Base-by-base conservation (phyloP, 2,329 filamentous ascomycete genomes). In the Bipolaris cookei region DNA sequence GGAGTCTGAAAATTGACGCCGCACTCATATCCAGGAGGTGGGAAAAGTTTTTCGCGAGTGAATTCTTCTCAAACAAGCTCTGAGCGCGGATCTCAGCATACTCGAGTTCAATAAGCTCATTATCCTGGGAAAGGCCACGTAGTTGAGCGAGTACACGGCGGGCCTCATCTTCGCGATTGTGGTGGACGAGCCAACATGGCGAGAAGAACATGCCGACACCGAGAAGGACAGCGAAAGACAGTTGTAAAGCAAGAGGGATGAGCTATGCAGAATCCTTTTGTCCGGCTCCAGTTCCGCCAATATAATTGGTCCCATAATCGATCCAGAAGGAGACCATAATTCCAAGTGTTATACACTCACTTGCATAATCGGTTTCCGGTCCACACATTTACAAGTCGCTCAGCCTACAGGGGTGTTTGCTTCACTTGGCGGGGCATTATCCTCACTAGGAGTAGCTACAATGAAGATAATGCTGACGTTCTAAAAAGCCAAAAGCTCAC, bases 11-110 rank as follows among this genome's bases (percentile, higher is more conserved):
- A 83, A 71, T 88, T 88, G 54, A 84, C 81, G 84, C 0, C 80
- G 76, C 61, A 0, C 85, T 89, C 52, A 82, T 81, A 53, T 87
- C 82, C 2, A 82, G 79, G 7, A 90, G 77, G 30, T 88, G 79
- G 0, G 90, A 90, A 73, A 90, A 91, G 32, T 87, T 81, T 62
- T 89, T 86, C 0, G 84, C 84, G 1, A 88, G 81, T 0, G 85
- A 86, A 32, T 86, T 84, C 77, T 92, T 90, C 76, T 93, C 90
- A 62, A 93, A 94, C 5, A 90, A 75, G 0, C 86, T 87, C 73
- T 91, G 88, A 0, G 90, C 89, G 73, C 90, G 90, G 77, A 94
- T 93, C 72, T 93, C 90, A 10, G 91, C 83, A 69, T 89, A 91
- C 68, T 93, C 90, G 2, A 91, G 81, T 62, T 89, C 83, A 34